phyloP scores from a whole-genome alignment of 164 flowering plant species.

The Nelumbo lutea region DNA sequence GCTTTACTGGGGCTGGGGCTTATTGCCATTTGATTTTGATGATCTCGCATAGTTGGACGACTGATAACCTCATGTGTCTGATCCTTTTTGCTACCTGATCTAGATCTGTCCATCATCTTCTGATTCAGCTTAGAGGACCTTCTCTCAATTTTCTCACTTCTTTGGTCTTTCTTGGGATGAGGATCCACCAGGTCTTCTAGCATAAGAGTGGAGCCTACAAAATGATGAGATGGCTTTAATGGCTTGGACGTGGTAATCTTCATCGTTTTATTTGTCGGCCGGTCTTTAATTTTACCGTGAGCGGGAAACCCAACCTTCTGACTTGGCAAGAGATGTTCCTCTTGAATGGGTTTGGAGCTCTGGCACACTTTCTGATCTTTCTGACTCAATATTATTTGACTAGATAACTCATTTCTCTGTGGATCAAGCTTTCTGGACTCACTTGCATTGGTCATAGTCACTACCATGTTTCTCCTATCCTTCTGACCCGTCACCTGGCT shows the following conservation, averaged over 20 bases:
- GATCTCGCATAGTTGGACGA: slow-evolving; percentile 12
- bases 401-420: neutral
- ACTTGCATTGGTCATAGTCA: neutral
- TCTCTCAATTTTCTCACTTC: neutral
- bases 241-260: neutral
- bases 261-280: neutral
- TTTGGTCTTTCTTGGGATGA: neutral
- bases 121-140: neutral
- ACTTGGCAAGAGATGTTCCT: neutral
- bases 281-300: neutral
- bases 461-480: neutral
- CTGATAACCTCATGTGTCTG: slow-evolving; percentile 6
- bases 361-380: neutral
- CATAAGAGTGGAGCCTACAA: neutral
- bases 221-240: neutral
- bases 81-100: neutral
- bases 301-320: neutral
- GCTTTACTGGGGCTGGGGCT: slow-evolving; percentile 1
- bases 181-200: neutral
- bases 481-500: neutral
- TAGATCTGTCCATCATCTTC: neutral
- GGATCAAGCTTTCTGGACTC: neutral
- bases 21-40: neutral
- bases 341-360: neutral
- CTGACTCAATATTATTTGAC: neutral